These are phyloP conservation scores for Syzygium jambos DNA, from an alignment of 345 rosid species.

Conservation along the genomic window DNA sequence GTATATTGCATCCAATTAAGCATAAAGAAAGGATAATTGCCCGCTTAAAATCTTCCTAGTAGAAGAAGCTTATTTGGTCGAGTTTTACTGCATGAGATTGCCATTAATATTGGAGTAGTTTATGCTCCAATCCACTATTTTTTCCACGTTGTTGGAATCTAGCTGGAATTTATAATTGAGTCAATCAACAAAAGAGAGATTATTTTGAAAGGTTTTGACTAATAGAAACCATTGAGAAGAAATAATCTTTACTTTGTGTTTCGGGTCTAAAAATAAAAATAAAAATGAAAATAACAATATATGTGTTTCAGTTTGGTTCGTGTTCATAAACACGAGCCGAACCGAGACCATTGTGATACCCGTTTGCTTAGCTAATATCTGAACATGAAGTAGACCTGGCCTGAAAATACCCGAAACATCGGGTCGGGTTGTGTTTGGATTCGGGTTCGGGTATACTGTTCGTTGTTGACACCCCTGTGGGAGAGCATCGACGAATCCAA, in stretches of 20 bases:
- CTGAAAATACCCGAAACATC: no score
- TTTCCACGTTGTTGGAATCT: not conserved
- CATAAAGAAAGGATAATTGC: not conserved
- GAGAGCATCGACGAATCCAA: no score
- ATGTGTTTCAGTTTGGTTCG: no score
- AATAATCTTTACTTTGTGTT: not conserved
- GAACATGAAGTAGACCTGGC: no score
- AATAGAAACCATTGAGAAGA: not conserved
- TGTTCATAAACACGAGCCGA: no score
- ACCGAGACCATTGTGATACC: no score
- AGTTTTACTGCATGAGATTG: not conserved
- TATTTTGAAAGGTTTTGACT: not conserved
- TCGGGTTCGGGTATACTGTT: no score
- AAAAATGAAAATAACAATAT: no score
- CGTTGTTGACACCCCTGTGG: no score
- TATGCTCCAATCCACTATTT: not conserved
- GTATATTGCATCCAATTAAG: not conserved
- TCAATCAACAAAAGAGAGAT: not conserved
- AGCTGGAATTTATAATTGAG: not conserved
- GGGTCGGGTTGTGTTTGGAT: no score
- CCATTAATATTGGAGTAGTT: not conserved
- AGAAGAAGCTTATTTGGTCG: not conserved
- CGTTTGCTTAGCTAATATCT: no score
- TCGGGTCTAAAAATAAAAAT: no score
- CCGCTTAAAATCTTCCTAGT: not conserved